Base-by-base conservation (phyloP, 768 basidiomycete genomes). In the Roridomyces roridus region DNA sequence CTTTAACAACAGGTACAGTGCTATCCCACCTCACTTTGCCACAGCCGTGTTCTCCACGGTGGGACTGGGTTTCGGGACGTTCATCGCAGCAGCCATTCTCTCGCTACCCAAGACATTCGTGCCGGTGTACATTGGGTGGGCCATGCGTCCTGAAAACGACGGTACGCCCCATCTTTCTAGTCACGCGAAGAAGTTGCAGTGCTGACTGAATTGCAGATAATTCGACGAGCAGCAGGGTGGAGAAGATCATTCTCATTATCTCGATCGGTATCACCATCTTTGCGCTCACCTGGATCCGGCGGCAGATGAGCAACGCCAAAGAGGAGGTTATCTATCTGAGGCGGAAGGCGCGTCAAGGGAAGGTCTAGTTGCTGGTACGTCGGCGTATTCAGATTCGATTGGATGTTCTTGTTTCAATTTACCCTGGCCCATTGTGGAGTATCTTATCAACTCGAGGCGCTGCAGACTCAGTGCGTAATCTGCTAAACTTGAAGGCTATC, bases 21-120 rank as follows among this genome's bases (percentile, higher is more conserved):
- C 88, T 24, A 92, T 94, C 55, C 95, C 94, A 1, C 91, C 85
- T 12, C 94, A 92, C 64, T 94, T 54, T 14, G 58, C 58, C 11
- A 60, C 58, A 5, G 40, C 48, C 3, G 28, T 60, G 15, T 60
- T 60, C 12, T 29, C 58, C 7, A 54, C 58, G 6, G 58, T 60
- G 4, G 58, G 58, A 17, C 6, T 60, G 12, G 6, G 15, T 9
- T 60, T 60, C 35, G 34, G 15, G 9, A 35, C 41, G 10, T 60
- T 54, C 47, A n/a, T 55, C 7, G 42, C 43, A 17, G 58, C 51
- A 0, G 31, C 46, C 3, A 11, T 55, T 24, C 41, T 60, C 1
- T 47, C 58, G 0, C 29, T 60, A 5, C 58, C 58, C 2, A 60
- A 51, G 28, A n/a, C n/a, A 1, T 34, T 60, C 34, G 48, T 49